Base-by-base conservation (phyloP, 495 filamentous ascomycete species). In the Immersiella caudata region DNA sequence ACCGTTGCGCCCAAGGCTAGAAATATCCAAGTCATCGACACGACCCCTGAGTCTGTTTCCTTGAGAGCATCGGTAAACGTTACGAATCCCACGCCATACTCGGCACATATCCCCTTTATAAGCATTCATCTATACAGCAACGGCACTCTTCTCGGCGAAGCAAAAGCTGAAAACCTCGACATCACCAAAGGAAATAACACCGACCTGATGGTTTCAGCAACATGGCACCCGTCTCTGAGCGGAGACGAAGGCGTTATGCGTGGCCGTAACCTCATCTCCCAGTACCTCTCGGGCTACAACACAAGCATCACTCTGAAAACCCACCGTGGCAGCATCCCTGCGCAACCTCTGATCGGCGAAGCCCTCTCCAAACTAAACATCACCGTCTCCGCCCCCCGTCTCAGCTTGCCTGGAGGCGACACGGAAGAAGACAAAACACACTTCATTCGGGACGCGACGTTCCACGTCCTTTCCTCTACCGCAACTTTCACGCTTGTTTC, bases 71-170 rank as follows among this genome's bases (percentile, higher is more conserved):
- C 73, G 22, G 79, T 96, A 65, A 95, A 94, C 74, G 81, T 97
- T 67, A 94, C 91, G 1, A 99, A 99, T 73, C 95, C 95, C 3
- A 96, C 93, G 0, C 80, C 88, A 0, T 97, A 97, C 76, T 88
- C 91, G 25, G 93, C 91, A 0, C 81, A 82, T 21, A 79, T 99
- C 49, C 94, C 95, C 9, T 94, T 88, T 67, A 71, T 91, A 56
- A 92, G 92, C 73, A 80, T 96, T 40, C 83, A 92, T 65, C 73
- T 98, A 35, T 73, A 91, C 27, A 88, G 83, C 74, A 95, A 97
- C 70, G 86, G 80, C 25, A 89, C 90, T 0, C 73, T 89, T 12
- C 79, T 99, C 16, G 95, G 91, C 58, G 90, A 94, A 76, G 86
- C 89, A 7, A 89, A 81, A 0, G 84, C 87, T 3, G 79, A 79